Conservation (phyloP, 2,329 filamentous ascomycete genomes). For the Blumeria graminis region DNA sequence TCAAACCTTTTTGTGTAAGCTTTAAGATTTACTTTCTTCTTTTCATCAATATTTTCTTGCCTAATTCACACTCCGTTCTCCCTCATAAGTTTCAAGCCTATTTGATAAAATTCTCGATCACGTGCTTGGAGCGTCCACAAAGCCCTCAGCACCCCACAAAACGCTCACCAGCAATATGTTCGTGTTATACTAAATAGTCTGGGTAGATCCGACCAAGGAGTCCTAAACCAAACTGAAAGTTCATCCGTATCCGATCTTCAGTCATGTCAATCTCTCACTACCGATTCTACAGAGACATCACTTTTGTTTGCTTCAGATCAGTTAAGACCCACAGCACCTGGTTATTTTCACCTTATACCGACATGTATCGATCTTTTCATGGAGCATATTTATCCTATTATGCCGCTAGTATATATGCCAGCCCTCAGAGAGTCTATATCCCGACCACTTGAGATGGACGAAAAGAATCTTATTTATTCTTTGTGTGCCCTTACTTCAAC, state of each 20-base stretch:
- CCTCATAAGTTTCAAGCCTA: too few relatives aligned
- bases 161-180: too few relatives aligned
- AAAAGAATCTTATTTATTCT: constrained; percentile 26
- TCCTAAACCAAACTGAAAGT: not conserved
- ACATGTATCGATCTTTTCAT: constrained; percentile 37
- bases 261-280: too few relatives aligned
- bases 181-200: not conserved
- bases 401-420: constrained; percentile 35
- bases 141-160: too few relatives aligned
- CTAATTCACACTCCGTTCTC: too few relatives aligned
- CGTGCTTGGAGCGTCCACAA: too few relatives aligned
- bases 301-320: constrained; percentile 16
- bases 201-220: constrained; percentile 11
- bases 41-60: not conserved
- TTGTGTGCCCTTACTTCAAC: constrained; percentile 31
- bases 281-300: too few relatives aligned
- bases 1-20: constrained; percentile 9
- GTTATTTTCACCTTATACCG: constrained; percentile 24
- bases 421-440: constrained; percentile 25
- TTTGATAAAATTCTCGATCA: too few relatives aligned
- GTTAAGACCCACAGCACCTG: constrained; percentile 21
- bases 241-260: too few relatives aligned
- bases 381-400: constrained; percentile 36
- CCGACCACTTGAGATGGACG: constrained; percentile 17
- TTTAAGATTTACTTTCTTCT: not conserved